phyloP scores from a whole-genome alignment of 1,284 basidiomycete species.

The Puccinia hordei region DNA sequence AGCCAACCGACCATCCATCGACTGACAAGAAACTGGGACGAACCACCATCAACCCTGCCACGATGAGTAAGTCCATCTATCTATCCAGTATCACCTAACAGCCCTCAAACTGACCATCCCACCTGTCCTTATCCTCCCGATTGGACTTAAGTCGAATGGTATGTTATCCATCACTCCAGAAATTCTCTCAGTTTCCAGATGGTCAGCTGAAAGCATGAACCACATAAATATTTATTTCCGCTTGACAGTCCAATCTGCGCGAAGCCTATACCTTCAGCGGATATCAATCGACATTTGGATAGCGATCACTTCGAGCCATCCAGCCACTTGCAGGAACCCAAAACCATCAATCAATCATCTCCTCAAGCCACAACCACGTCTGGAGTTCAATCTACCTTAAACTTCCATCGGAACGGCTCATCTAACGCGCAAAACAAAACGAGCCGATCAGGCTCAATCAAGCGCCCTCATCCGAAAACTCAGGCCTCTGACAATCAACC shows the following conservation, averaged over 20 bases:
- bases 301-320: conserved; percentile 27
- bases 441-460: too few relatives aligned
- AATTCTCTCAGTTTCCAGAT: background rate
- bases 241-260: conserved; percentile 59
- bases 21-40: background rate
- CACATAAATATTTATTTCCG: too few relatives aligned
- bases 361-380: background rate
- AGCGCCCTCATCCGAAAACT: background rate
- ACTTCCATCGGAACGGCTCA: conserved; percentile 1
- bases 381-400: conserved; percentile 20
- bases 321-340: background rate
- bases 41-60: background rate
- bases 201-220: background rate
- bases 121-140: background rate
- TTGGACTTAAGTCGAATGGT: background rate
- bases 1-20: background rate
- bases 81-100: background rate
- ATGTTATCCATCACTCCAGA: background rate
- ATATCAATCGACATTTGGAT: conserved; percentile 61
- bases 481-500: background rate
- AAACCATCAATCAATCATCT: background rate
- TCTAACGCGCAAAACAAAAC: background rate
- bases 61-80: background rate
- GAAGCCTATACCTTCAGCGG: conserved; percentile 54
- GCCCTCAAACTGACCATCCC: background rate